Conservation (phyloP, 2,329 filamentous ascomycete genomes). For the Ascochyta koolunga region DNA sequence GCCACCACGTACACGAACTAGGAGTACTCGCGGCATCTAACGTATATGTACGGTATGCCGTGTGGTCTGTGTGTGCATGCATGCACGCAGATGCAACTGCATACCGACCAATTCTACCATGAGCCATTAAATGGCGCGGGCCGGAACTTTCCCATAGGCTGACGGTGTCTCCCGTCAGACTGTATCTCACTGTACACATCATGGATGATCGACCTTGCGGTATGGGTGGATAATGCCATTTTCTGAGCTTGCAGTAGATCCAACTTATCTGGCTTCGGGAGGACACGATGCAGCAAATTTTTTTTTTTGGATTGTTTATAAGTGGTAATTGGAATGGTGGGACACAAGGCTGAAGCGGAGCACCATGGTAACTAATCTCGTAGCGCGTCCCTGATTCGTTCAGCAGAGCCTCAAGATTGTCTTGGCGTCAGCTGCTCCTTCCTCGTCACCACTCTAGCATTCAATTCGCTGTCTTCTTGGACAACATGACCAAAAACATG, state of each 20-base stretch:
- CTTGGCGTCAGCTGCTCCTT: constrained; percentile 2
- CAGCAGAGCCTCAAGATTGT: neutral
- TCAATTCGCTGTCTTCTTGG: neutral
- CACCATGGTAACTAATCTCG: neutral
- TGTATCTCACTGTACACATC: neutral
- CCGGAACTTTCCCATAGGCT: neutral
- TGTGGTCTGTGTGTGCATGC: neutral
- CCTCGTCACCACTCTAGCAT: neutral
- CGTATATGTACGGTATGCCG: no score
- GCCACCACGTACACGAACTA: neutral
- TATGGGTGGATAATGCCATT: neutral
- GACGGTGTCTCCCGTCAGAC: neutral
- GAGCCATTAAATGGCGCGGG: neutral
- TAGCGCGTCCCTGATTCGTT: neutral
- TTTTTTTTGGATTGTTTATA: neutral
- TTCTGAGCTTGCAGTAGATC: neutral
- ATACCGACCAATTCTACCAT: neutral
- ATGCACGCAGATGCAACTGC: neutral
- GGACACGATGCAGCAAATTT: neutral
- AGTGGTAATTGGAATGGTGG: neutral
- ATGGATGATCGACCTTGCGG: no score
- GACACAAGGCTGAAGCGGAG: constrained; percentile 1
- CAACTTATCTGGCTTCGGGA: neutral
- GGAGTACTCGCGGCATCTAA: no score
- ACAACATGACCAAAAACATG: neutral